Conservation (phyloP, 257 asterid species). For the Hygrophila difformis region DNA sequence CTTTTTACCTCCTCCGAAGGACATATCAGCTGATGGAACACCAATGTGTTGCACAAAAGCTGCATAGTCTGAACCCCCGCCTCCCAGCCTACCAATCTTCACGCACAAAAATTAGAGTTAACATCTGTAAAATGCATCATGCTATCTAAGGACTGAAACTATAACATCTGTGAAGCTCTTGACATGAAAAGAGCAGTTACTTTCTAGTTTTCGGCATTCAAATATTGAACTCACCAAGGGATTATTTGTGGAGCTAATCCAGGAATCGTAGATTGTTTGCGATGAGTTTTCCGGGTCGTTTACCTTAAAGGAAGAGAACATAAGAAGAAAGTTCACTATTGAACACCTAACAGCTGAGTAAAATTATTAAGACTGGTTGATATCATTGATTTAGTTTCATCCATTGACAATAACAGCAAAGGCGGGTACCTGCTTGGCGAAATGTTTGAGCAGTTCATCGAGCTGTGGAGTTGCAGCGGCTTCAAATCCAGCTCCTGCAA, state of each 20-base stretch:
- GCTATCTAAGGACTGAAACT: not conserved
- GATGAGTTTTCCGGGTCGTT: slow-evolving; percentile 76
- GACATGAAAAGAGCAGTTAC: not conserved
- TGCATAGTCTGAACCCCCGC: slow-evolving; percentile 68
- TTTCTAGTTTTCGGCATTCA: not conserved
- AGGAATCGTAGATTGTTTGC: slow-evolving; percentile 74
- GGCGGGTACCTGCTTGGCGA: slow-evolving; percentile 55
- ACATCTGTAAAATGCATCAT: not conserved
- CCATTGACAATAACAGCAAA: not conserved
- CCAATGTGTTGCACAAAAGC: slow-evolving; percentile 86
- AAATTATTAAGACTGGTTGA: not conserved
- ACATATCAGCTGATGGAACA: slow-evolving; percentile 53
- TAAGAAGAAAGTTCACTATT: slow-evolving; percentile 7
- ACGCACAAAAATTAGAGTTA: slow-evolving; percentile 11
- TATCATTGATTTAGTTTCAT: not conserved
- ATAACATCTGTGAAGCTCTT: too few species aligned
- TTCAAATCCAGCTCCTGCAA: slow-evolving; percentile 49
- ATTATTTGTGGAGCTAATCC: slow-evolving; percentile 39
- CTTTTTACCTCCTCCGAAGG: slow-evolving; percentile 53
- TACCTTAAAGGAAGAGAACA: slow-evolving; percentile 33
- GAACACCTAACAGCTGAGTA: too few species aligned
- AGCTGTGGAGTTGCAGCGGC: slow-evolving; percentile 86
- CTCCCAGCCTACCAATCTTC: slow-evolving; percentile 79
- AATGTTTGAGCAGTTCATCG: slow-evolving; percentile 49
- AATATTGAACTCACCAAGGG: slow-evolving; percentile 39